These are phyloP conservation scores for Cytospora leucostoma DNA, from an alignment of 2,329 filamentous ascomycete species.

Conservation along the genomic window DNA sequence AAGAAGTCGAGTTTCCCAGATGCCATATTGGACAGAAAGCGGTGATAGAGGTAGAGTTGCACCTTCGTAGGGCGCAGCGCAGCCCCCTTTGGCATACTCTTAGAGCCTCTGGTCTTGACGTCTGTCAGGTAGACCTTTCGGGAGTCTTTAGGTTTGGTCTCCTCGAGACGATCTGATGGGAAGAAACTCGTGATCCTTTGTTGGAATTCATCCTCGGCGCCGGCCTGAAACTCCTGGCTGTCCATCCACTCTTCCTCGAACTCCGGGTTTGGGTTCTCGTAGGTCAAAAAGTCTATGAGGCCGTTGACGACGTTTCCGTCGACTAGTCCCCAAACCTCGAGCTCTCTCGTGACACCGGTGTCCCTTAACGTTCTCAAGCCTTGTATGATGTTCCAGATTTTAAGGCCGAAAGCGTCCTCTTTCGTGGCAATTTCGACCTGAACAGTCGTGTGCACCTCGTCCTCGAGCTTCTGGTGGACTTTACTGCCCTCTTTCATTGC, in stretches of 20 bases:
- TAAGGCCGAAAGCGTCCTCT: slow-evolving; percentile 80
- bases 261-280: slow-evolving; percentile 71
- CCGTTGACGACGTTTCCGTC: slow-evolving; percentile 85
- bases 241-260: slow-evolving; percentile 62
- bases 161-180: slow-evolving; percentile 27
- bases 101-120: slow-evolving; percentile 77
- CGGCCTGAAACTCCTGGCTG: slow-evolving; percentile 39
- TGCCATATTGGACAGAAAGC: slow-evolving; percentile 76
- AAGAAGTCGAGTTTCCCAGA: slow-evolving; percentile 69
- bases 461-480: slow-evolving; percentile 81
- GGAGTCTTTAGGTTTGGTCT: neutral
- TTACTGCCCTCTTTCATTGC: slow-evolving; percentile 83
- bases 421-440: slow-evolving; percentile 69
- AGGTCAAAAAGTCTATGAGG: slow-evolving; percentile 83
- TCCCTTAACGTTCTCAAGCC: slow-evolving; percentile 74
- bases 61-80: slow-evolving; percentile 75
- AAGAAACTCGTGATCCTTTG: slow-evolving; percentile 49
- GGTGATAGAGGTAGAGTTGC: slow-evolving; percentile 88
- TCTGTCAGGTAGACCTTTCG: slow-evolving; percentile 73
- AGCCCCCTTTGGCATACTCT: slow-evolving; percentile 63
- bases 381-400: slow-evolving; percentile 89
- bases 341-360: slow-evolving; percentile 70
- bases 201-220: slow-evolving; percentile 29
- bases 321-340: slow-evolving; percentile 83
- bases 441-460: slow-evolving; percentile 79